Percentiles rank a stretch among this genome's conserved stretches.
Conservation (phyloP, 495 filamentous ascomycete species). For the Aspergillus bertholletiae region DNA sequence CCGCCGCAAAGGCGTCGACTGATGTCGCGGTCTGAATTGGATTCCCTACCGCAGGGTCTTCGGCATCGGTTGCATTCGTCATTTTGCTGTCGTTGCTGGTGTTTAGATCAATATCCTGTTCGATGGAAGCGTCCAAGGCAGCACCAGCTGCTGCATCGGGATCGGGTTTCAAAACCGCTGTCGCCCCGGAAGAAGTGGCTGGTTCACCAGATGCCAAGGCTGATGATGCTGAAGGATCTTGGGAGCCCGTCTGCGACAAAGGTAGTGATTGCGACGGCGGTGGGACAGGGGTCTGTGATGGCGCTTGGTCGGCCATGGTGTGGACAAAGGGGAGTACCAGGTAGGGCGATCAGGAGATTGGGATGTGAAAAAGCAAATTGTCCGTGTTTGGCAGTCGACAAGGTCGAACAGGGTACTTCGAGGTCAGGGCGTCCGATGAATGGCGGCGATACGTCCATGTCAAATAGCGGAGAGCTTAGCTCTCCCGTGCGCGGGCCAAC, state of each 20-base stretch:
- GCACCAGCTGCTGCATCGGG: constrained; percentile 15
- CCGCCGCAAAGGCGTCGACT: constrained; percentile 30
- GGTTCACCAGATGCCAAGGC: constrained; percentile 6
- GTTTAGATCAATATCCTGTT: constrained; percentile 45
- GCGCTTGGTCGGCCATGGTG: constrained; percentile 24
- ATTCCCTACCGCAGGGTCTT: constrained; percentile 18
- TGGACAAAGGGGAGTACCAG: constrained; percentile 2
- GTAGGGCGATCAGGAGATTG: not conserved
- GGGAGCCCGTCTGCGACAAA: constrained; percentile 10
- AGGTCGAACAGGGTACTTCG: constrained; percentile 1
- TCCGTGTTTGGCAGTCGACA: constrained; percentile 1
- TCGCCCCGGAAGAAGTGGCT: constrained; percentile 16
- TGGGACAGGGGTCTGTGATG: constrained; percentile 18
- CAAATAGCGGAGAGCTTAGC: not conserved
- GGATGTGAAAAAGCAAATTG: not conserved
- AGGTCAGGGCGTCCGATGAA: not conserved
- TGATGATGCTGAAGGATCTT: constrained; percentile 14
- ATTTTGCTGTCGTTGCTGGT: constrained; percentile 12
- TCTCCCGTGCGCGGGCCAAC: not conserved
- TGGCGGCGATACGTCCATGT: not conserved
- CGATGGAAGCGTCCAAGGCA: constrained; percentile 35
- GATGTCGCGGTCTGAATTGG: constrained; percentile 13
- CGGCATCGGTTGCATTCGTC: constrained; percentile 14
- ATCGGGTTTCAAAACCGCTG: constrained; percentile 31
- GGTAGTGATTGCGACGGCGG: constrained; percentile 14